Evolutionary conservation across 352 stramenopile genomes (phyloP), one percentile per base, ranked within the genome.

Genomic region (Phytophthora fragariaefolia): DNA sequence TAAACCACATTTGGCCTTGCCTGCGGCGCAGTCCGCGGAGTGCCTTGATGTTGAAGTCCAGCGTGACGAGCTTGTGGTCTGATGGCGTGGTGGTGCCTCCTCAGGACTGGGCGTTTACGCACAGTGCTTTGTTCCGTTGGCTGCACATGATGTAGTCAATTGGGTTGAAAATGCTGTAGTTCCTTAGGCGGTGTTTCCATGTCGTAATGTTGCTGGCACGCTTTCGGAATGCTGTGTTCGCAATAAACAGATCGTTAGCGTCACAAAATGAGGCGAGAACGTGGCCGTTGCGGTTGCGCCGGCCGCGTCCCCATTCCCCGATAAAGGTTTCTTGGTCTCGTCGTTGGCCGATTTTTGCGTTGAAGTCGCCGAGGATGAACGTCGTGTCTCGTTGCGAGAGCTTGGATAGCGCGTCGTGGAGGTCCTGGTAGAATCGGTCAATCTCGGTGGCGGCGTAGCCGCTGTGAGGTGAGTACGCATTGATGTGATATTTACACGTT

Each of bases 171-270:
- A 60, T 51, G 24, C 24, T 32, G 53, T 43, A 40, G 15, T 26
- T 20, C 6, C 28, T 22, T 3, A 13, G 38, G 1, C 34, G 34
- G 22, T 22, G 40, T 13, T 15, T 52, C 27, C 53, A 60, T 18
- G 40, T 60, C 2, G 53, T 60, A 0, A 20, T 64, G 36, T 64
- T 58, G 7, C 30, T 3, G 2, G 34, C 47, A 17, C 53, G 53
- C 22, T 64, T 69, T 26, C 7, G 15, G 18, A 64, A 56, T 22
- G 46, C 48, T 70, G 62, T 50, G 40, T 60, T 70, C 3, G 53
- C 52, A 10, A 56, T 18, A 60, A 55, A 70, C 28, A 70, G 24
- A 30, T 57, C 3, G 47, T 65, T 59, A 60, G 62, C 30, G 4
- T 63, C 60, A 30, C 51, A 58, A 4, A 68, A 68, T 2, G 23